Percentiles rank a stretch among this genome's conserved stretches.
These are phyloP conservation scores for Claviceps fusiformis DNA, from an alignment of 2,329 filamentous ascomycete genomes.

Conservation along the genomic window DNA sequence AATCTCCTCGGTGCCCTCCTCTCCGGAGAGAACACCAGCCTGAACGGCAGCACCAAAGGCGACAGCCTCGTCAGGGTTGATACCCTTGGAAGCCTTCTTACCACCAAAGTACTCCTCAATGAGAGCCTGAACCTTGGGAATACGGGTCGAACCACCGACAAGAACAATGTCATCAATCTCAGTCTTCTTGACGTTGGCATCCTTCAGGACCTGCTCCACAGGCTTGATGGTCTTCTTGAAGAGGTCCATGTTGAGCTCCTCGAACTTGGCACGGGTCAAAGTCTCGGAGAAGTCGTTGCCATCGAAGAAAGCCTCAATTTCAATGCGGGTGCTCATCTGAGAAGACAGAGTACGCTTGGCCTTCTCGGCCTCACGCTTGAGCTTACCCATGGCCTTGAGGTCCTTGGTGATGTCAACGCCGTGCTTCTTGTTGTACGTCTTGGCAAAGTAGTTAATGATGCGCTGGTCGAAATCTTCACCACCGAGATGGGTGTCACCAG, in stretches of 20 bases:
- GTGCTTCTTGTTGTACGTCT: constrained; percentile 99
- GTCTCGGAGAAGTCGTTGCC: constrained; percentile 98
- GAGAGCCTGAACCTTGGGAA: constrained; percentile 89
- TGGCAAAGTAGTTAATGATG: constrained; percentile 90
- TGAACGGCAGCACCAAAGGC: constrained; percentile 96
- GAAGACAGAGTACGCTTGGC: constrained; percentile 96
- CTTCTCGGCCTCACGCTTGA: constrained; percentile 99
- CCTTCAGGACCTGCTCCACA: constrained; percentile 96
- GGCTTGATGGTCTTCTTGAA: constrained; percentile 99
- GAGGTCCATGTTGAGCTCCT: constrained; percentile 96
- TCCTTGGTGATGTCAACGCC: constrained; percentile 85
- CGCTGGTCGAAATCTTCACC: constrained; percentile 99
- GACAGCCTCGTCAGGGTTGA: constrained; percentile 98
- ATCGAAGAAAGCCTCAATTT: constrained; percentile 94
- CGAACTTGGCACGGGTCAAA: constrained; percentile 95
- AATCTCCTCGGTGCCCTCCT: constrained; percentile 64
- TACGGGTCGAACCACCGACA: constrained; percentile 97
- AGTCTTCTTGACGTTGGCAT: constrained; percentile 91
- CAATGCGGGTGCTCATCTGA: constrained; percentile 84
- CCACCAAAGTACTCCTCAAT: constrained; percentile 91
- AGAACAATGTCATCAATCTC: constrained; percentile 95
- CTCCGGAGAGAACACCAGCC: constrained; percentile 85
- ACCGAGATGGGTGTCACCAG: constrained; percentile 94
- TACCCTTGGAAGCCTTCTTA: constrained; percentile 98
- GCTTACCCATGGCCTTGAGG: constrained; percentile 95